Evolutionary conservation across 768 basidiomycete species (phyloP).

Genomic region (Tricholoma matsutake): DNA sequence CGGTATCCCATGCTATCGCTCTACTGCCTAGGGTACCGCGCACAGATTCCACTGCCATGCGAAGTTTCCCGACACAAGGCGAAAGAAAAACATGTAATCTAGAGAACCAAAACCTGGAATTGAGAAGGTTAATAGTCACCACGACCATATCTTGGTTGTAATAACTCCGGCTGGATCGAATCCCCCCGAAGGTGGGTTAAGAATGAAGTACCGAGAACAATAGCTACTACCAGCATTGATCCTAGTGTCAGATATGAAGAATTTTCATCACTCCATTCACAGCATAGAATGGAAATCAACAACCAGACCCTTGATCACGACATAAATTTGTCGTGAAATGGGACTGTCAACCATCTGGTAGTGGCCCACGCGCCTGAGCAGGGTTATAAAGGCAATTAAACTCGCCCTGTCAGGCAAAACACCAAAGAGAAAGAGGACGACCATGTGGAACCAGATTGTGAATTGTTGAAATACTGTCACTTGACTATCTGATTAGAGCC

Average conservation of each 20-base stretch:
- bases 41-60: too few relatives aligned
- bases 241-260: not conserved
- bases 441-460: conserved; percentile 18
- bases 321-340: conserved; percentile 14
- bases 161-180: conserved; percentile 2
- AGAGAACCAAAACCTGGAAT: too few relatives aligned
- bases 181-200: conserved; percentile 12
- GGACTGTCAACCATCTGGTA: conserved; percentile 5
- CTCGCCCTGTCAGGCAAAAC: conserved; percentile 18
- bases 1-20: too few relatives aligned
- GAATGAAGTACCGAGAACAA: conserved; percentile 11
- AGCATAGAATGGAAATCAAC: conserved; percentile 11
- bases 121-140: conserved; percentile 7
- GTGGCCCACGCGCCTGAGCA: conserved; percentile 7
- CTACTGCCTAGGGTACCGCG: too few relatives aligned
- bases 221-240: conserved; percentile 1
- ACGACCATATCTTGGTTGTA: conserved; percentile 13
- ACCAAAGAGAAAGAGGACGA: conserved; percentile 15
- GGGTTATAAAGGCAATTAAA: conserved; percentile 21
- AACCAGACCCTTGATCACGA: conserved; percentile 10
- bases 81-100: too few relatives aligned
- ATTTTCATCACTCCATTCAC: conserved; percentile 5
- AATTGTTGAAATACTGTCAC: conserved; percentile 16
- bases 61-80: too few relatives aligned
- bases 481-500: conserved; percentile 5